phyloP scores from a whole-genome alignment of 352 stramenopile species.

The Elongisporangium anandrum region DNA sequence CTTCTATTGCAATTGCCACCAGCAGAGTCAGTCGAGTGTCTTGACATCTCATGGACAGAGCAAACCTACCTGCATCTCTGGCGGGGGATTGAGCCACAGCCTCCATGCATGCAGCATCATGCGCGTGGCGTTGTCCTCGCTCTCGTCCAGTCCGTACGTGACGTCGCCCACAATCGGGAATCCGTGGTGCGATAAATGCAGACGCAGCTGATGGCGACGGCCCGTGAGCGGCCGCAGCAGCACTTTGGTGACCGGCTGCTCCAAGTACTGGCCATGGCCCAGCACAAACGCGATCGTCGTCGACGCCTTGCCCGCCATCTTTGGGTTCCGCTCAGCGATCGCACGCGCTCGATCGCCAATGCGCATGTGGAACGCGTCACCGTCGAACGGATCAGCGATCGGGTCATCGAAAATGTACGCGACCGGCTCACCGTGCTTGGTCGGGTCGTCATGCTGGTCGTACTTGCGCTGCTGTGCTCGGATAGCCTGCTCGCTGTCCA shows the following conservation, averaged over 20 bases:
- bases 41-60: too few relatives aligned
- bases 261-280: conserved; percentile 45
- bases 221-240: conserved; percentile 73
- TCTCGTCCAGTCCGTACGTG: conserved; percentile 60
- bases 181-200: conserved; percentile 71
- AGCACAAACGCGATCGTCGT: conserved; percentile 77
- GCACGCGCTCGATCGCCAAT: conserved; percentile 48
- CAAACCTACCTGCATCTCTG: conserved; percentile 31
- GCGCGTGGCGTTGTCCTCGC: conserved; percentile 57
- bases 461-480: conserved; percentile 52
- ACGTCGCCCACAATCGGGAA: conserved; percentile 77
- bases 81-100: conserved; percentile 58
- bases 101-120: conserved; percentile 87
- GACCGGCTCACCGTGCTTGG: conserved; percentile 31
- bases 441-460: conserved; percentile 9
- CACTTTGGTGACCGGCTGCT: conserved; percentile 78
- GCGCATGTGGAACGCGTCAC: conserved; percentile 61
- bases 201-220: conserved; percentile 77
- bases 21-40: too few relatives aligned
- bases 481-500: conserved; percentile 40
- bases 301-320: conserved; percentile 48
- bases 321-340: conserved; percentile 5
- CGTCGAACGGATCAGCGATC: conserved; percentile 56
- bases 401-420: conserved; percentile 77
- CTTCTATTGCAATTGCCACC: conserved; percentile 24